These are phyloP conservation scores for Lasiodiplodia citricola DNA, from an alignment of 2,329 filamentous ascomycete genomes.

Conservation along the genomic window DNA sequence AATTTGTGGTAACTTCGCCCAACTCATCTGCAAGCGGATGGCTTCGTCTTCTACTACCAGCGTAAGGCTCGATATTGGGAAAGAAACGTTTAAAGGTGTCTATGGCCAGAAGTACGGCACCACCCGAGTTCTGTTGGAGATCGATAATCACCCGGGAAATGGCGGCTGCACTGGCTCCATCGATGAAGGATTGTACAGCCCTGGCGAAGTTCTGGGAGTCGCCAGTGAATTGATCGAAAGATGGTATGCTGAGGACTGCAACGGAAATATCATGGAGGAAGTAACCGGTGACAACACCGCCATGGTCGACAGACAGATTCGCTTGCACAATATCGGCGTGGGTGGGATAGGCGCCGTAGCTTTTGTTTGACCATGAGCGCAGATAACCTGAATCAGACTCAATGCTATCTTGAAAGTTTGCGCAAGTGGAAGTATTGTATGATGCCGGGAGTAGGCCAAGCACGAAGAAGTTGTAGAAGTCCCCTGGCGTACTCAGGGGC, in stretches of 20 bases:
- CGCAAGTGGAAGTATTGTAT: constrained; percentile 23
- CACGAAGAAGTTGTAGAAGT: constrained; percentile 54
- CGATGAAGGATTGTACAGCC: constrained; percentile 49
- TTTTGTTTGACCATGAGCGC: constrained; percentile 31
- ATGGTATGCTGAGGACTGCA: constrained; percentile 51
- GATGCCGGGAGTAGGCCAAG: constrained; percentile 35
- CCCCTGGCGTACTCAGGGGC: constrained; percentile 47
- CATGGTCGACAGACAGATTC: constrained; percentile 30
- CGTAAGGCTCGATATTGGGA: constrained; percentile 34
- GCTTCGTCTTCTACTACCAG: constrained; percentile 35
- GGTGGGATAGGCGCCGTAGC: constrained; percentile 34
- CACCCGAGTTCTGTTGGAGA: constrained; percentile 43
- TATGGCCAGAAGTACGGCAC: constrained; percentile 34
- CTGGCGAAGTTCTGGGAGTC: constrained; percentile 38
- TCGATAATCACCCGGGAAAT: constrained; percentile 68
- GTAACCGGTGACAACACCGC: constrained; percentile 48
- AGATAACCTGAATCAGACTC: too few species aligned
- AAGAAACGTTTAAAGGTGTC: constrained; percentile 34
- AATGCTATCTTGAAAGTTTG: neutral
- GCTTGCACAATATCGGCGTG: constrained; percentile 33
- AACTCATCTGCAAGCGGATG: constrained; percentile 33
- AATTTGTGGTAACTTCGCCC: constrained; percentile 25
- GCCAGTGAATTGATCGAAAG: constrained; percentile 38
- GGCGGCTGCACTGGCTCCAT: constrained; percentile 48
- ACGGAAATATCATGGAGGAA: constrained; percentile 45